Evolutionary conservation across 2,329 filamentous ascomycete species (phyloP).

Genomic region (Fusarium phyllophilum): DNA sequence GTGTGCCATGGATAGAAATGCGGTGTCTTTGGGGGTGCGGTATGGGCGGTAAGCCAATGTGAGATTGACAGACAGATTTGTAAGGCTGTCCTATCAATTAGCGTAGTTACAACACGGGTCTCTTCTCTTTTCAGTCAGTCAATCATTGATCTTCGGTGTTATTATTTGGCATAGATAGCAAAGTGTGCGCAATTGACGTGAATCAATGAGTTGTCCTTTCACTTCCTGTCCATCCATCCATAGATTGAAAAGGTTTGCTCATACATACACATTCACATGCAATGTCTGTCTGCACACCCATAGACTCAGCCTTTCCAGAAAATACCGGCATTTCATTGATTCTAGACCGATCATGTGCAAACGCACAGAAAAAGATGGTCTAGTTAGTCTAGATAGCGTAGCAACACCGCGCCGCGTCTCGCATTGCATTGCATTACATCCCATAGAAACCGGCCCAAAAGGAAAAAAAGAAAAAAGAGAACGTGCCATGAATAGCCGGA

Average conservation of each 20-base stretch:
- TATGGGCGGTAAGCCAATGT: conserved; percentile 8
- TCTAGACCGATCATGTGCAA: conserved; percentile 31
- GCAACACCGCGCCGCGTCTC: background rate
- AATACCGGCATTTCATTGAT: conserved; percentile 14
- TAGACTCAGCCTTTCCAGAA: background rate
- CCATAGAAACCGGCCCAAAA: background rate
- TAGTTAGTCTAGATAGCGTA: conserved; percentile 12
- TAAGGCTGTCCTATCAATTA: conserved; percentile 25
- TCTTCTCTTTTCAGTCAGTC: background rate
- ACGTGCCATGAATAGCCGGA: conserved; percentile 32
- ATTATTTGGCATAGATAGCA: conserved; percentile 14
- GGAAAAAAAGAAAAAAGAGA: background rate
- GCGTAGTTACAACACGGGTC: conserved; percentile 13
- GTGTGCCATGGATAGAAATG: conserved; percentile 6
- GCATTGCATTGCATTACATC: background rate
- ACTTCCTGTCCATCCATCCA: background rate
- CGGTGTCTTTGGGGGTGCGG: conserved; percentile 13
- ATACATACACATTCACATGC: background rate
- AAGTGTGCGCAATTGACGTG: background rate
- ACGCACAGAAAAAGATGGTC: conserved; percentile 1
- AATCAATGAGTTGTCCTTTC: background rate
- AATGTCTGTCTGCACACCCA: conserved; percentile 5
- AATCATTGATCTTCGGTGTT: conserved; percentile 9
- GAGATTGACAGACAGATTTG: conserved; percentile 7
- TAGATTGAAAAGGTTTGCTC: background rate